Percentiles rank a stretch among this genome's conserved stretches.
These are phyloP conservation scores for Cercospora beticola DNA, from an alignment of 2,329 filamentous ascomycete species.

Conservation along the genomic window DNA sequence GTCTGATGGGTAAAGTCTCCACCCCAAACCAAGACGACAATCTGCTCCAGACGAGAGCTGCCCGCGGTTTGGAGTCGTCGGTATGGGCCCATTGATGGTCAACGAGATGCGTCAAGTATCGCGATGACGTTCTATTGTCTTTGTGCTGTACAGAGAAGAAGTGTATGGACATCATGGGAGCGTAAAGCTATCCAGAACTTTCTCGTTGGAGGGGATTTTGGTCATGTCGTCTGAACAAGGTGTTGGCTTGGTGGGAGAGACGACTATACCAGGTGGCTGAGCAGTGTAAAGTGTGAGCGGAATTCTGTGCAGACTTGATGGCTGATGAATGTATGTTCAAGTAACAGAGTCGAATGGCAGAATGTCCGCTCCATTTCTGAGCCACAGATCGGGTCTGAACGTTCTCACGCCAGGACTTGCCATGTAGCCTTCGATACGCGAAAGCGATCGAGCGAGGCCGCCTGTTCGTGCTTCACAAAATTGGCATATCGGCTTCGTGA, in stretches of 20 bases:
- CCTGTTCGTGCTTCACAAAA: background rate
- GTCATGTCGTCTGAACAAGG: background rate
- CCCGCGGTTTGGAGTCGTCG: background rate
- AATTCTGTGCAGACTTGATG: background rate
- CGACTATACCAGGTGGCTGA: background rate
- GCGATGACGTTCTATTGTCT: no score
- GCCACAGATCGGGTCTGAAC: background rate
- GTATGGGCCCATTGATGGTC: background rate
- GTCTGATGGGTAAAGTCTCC: background rate
- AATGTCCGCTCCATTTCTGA: background rate
- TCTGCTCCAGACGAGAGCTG: background rate
- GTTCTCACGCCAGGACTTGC: background rate
- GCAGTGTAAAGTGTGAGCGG: background rate
- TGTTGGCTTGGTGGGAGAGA: background rate
- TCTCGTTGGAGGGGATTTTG: background rate
- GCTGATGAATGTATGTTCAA: background rate
- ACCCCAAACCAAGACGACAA: background rate
- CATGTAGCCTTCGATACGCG: background rate
- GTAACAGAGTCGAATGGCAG: background rate
- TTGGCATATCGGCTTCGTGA: no score
- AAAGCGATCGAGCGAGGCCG: background rate
- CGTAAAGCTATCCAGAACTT: background rate
- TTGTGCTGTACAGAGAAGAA: background rate
- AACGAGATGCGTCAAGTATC: no score
- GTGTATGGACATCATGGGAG: background rate